Base-by-base conservation (phyloP, 2,329 filamentous ascomycete genomes). In the Pseudogymnoascus destructans region DNA sequence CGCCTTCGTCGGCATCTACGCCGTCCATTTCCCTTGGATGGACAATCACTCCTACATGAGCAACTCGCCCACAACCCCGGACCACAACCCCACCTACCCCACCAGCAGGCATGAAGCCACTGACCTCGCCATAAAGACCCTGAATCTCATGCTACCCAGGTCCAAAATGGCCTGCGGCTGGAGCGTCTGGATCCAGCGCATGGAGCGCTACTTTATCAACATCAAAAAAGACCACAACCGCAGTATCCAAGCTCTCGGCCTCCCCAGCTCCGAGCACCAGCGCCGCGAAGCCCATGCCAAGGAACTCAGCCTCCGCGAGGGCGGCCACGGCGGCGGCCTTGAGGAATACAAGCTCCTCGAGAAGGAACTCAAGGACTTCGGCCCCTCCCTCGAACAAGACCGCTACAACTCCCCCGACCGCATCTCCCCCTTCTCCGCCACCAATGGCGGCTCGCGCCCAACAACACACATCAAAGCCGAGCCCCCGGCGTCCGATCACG, bases 1-100 rank as follows among this genome's bases (percentile, higher is more conserved):
- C 0, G 79, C 80, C 0, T 85, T 86, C 64, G 75, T 81, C 13
- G 81, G 82, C 32, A 74, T 86, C 2, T 89, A 88, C 66, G 80
- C 80, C 9, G 74, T 76, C 46, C 79, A 83, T 65, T 89, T 88
- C 59, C 82, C 82, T 0, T 77, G 79, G 59, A 87, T 89, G 81
- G 85, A 89, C 63, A 73, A 73, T 1, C 71, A 78, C 9, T 70
- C 73, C 2, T 77, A 79, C 65, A 78, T 87, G 71, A 66, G 73
- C 5, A 65, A 64, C 42, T 62, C 71, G 1, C 71, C 75, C 17
- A 73, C 25, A 7, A 58, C 40, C 3, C 27, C 54, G 11, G 58
- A 25, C 10, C n/a, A 49, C 15, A 30, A 32, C 15, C 23, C 11
- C 32, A 23, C 25, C 15, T 56, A 58, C 40, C 52, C 59, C 5